Evolutionary conservation across 768 basidiomycete species (phyloP), one percentile per base, ranked within the genome.

Genomic region (Gymnopilus dilepis): DNA sequence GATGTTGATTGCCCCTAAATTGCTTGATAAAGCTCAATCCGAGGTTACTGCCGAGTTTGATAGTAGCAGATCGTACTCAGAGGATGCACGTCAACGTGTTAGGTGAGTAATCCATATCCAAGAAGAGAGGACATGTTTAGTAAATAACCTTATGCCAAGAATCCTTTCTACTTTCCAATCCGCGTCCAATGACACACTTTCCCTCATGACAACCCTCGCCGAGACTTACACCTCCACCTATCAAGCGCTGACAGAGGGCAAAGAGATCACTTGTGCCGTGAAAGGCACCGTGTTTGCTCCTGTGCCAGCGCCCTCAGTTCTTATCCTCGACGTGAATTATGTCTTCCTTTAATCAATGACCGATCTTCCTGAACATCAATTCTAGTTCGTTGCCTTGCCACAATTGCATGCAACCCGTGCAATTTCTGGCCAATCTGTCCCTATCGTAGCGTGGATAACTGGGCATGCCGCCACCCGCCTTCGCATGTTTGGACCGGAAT

Each of bases 281-380:
- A 58, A 45, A 15, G 61, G 61, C 13, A 58, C 56, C 26, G 57
- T 58, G 17, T 58, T 62, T 22, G 61, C 58, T 12, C 45, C 61
- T n/a, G 19, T 62, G 1, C 28, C 50, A 8, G 50, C 56, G 19
- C 61, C 61, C 26, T 34, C 51, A 28, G 40, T 43, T 15, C 50
- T 47, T 4, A 30, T 62, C 17, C 40, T 62, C 9, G 56, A 58
- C 13, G 61, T 58, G 40, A 1, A 37, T 37, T 37, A 51, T 53
- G 6, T 53, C 12, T 19, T 31, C n/a, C 19, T 6, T 48, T 31
- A 7, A 2, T 6, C 3, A 22, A 28, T 13, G 21, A 26, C 2
- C 11, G n/a, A 17, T 28, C 33, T 38, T 37, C 31, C 38, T 53
- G 7, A 41, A 38, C 6, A 30, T 17, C 17, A 22, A 17, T 13